Conservation (phyloP, 805 yeast genomes). For the Pichia insulana region DNA sequence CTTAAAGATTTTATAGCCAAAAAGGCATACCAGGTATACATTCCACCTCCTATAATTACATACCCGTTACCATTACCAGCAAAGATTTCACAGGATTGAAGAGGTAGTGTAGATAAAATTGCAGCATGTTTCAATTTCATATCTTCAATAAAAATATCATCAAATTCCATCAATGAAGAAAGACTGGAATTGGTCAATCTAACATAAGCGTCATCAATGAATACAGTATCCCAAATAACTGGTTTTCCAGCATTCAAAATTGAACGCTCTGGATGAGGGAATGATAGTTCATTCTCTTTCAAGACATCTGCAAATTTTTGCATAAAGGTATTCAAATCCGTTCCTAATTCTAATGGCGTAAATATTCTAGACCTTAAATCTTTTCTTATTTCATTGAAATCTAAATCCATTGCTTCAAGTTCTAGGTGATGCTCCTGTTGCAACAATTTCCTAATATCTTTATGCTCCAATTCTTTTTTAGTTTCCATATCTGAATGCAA, state of each 20-base stretch:
- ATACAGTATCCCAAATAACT: constrained; percentile 17
- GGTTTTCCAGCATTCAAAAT: constrained; percentile 17
- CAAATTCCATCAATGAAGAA: constrained; percentile 18
- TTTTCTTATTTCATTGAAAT: constrained; percentile 6
- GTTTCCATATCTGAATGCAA: not conserved
- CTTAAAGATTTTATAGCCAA: constrained; percentile 34
- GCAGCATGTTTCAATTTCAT: constrained; percentile 39
- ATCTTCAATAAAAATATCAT: constrained; percentile 34
- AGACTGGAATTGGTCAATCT: constrained; percentile 7
- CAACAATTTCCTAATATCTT: constrained; percentile 8
- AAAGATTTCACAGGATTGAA: constrained; percentile 20
- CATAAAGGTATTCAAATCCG: constrained; percentile 7
- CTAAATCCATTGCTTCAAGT: constrained; percentile 5
- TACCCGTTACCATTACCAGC: constrained; percentile 25
- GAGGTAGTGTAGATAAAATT: constrained; percentile 40
- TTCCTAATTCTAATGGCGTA: not conserved
- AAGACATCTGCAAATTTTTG: constrained; percentile 9
- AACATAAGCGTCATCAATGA: constrained; percentile 14
- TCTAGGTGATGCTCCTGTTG: constrained; percentile 10
- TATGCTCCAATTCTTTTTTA: not conserved
- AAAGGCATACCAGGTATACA: constrained; percentile 34
- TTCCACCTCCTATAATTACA: constrained; percentile 38
- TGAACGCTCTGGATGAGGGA: constrained; percentile 16
- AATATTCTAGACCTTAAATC: not conserved
- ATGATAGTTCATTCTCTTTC: constrained; percentile 5